Base-by-base conservation (phyloP, 352 stramenopile genomes). In the Phytophthora megakarya region DNA sequence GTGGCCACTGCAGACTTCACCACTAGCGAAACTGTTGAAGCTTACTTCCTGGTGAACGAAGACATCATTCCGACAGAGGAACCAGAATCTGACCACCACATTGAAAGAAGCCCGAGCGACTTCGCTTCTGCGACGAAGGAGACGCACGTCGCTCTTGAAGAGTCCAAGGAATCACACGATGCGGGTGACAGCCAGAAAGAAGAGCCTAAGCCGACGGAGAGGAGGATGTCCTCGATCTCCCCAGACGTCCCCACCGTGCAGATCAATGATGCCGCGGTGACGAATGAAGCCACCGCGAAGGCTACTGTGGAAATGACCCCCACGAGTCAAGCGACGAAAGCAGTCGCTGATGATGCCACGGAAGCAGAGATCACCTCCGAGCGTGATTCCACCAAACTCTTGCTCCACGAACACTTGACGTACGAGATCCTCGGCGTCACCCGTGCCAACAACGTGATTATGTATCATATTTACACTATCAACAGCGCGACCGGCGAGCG, bases 401-500 rank as follows among this genome's bases (percentile, higher is more conserved):
- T 40, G 13, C 38, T 40, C 19, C 50, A 45, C n/a, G 47, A 66
- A 18, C 49, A 62, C 37, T 0, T 61, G 52, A 64, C 59, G 42
- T 87, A 81, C 59, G 70, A 75, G 21, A 79, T 87, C 26, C 38
- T 75, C 6, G 72, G 75, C 44, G 73, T 81, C 47, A 81, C 78
- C n/a, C 68, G 49, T 26, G 68, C 57, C 25, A 75, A 80, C 23
- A 74, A 70, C 39, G 69, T 85, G n/a, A 62, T 74, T 25, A 81
- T 80, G 75, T 87, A 87, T 66, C 71, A 80, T 59, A 81, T 87
- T 37, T 74, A 87, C 50, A 54, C 50, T 11, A 19, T 76, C 21
- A 66, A 70, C 55, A 50, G 19, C 32, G 61, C 21, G 1, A 72
- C 67, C 0, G 74, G 43, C 32, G 67, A 73, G 13, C 62, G 54